These are phyloP conservation scores for Leucaena leucocephala DNA, from an alignment of 306 rosid genomes.

Conservation along the genomic window DNA sequence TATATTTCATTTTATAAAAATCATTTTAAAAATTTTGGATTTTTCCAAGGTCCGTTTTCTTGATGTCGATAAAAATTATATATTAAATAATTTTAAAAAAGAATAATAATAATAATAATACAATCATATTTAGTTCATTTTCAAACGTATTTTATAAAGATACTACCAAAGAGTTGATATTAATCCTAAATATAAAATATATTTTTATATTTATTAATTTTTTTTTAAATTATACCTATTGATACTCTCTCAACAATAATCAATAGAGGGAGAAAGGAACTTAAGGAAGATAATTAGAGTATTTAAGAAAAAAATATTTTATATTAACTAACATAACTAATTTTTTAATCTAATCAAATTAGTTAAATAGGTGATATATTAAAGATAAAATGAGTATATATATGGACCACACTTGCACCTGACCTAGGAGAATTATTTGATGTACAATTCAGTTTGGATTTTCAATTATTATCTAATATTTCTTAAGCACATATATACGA, in stretches of 20 bases:
- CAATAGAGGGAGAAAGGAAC: too few relatives aligned
- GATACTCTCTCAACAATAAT: too few relatives aligned
- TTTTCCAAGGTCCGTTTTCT: background rate
- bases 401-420: too few relatives aligned
- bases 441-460: background rate
- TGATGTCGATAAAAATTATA: background rate
- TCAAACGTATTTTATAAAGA: background rate
- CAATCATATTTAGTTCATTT: background rate
- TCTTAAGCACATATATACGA: background rate
- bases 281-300: too few relatives aligned
- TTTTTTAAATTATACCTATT: too few relatives aligned
- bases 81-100: background rate
- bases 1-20: background rate
- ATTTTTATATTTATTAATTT: too few relatives aligned
- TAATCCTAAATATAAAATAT: too few relatives aligned
- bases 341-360: too few relatives aligned
- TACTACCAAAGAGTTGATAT: background rate
- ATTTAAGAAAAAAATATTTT: too few relatives aligned
- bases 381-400: too few relatives aligned
- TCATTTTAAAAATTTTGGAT: background rate
- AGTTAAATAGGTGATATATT: too few relatives aligned
- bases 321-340: too few relatives aligned
- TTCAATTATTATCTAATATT: background rate
- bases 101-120: background rate
- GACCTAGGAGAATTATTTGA: background rate